Conservation (phyloP, 1,139 yeast species). For the Candida sojae region DNA sequence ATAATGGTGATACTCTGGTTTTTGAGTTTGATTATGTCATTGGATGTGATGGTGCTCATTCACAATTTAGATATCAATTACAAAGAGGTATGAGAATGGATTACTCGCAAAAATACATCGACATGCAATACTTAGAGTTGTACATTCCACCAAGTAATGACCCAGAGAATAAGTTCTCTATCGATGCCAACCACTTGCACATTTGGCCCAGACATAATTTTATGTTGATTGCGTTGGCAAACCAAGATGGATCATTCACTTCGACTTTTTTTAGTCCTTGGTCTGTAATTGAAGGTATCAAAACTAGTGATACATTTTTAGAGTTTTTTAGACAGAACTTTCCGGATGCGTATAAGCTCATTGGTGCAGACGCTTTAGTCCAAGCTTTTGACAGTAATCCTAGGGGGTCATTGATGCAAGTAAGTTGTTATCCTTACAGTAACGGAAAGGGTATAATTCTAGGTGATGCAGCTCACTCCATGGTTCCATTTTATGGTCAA, state of each 20-base stretch:
- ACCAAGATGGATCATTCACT: slow-evolving; percentile 83
- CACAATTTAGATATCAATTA: slow-evolving; percentile 69
- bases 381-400: slow-evolving; percentile 63
- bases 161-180: slow-evolving; percentile 34
- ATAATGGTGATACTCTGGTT: slow-evolving; percentile 15
- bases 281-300: slow-evolving; percentile 57
- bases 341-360: slow-evolving; percentile 70
- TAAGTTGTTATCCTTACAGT: slow-evolving; percentile 70
- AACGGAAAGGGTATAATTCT: slow-evolving; percentile 67
- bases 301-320: slow-evolving; percentile 43
- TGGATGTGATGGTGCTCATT: slow-evolving; percentile 89
- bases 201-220: slow-evolving; percentile 89
- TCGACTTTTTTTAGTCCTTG: slow-evolving; percentile 89
- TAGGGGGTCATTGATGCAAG: slow-evolving; percentile 73
- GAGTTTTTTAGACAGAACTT: slow-evolving; percentile 62
- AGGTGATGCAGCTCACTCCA: slow-evolving; percentile 95
- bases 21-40: slow-evolving; percentile 58
- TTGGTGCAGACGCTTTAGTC: slow-evolving; percentile 59
- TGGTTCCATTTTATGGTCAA: slow-evolving; percentile 97
- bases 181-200: slow-evolving; percentile 80
- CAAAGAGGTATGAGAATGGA: slow-evolving; percentile 72
- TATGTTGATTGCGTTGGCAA: slow-evolving; percentile 91
- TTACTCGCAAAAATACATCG: slow-evolving; percentile 74
- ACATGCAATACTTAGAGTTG: slow-evolving; percentile 80
- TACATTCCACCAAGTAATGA: slow-evolving; percentile 60